Percentiles rank a stretch among this genome's conserved stretches.
Evolutionary conservation across 768 basidiomycete species (phyloP).

Genomic region (Jaapia argillacea): DNA sequence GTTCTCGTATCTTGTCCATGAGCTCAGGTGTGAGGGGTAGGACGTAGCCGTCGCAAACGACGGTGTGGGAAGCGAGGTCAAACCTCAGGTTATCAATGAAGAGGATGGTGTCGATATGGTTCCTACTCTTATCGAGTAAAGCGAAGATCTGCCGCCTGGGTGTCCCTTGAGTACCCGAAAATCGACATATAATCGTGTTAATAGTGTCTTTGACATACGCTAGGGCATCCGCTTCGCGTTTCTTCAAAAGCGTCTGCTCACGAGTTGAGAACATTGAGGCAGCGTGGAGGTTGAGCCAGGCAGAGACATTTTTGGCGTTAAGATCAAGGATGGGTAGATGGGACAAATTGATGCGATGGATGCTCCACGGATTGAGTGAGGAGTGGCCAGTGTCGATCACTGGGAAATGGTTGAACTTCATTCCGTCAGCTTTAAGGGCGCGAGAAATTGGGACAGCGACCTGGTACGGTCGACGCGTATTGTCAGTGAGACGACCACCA

Average conservation of each 20-base stretch:
- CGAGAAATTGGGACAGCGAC: neutral
- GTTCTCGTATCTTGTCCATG: no score
- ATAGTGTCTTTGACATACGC: conserved; percentile 23
- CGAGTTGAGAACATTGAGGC: conserved; percentile 21
- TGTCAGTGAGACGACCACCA: neutral
- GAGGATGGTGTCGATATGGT: conserved; percentile 27
- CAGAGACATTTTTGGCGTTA: conserved; percentile 2
- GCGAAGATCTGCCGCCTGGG: conserved; percentile 12
- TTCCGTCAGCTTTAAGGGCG: neutral
- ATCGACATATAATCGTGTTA: conserved; percentile 16
- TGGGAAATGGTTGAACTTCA: conserved; percentile 10
- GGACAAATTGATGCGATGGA: conserved; percentile 30
- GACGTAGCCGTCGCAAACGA: conserved; percentile 16
- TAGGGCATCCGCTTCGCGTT: conserved; percentile 15
- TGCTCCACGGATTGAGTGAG: conserved; percentile 19
- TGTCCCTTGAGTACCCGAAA: conserved; percentile 16
- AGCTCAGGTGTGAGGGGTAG: conserved; percentile 21
- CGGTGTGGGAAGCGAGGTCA: conserved; percentile 37
- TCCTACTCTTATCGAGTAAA: conserved; percentile 10
- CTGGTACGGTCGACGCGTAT: conserved; percentile 12
- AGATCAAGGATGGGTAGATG: conserved; percentile 22
- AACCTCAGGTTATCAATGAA: conserved; percentile 36
- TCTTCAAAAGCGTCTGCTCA: conserved; percentile 16
- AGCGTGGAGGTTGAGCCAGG: conserved; percentile 25
- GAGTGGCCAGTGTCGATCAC: conserved; percentile 9